Base-by-base conservation (phyloP, 192 early-diverging fungal species). In the Linnemannia exigua region DNA sequence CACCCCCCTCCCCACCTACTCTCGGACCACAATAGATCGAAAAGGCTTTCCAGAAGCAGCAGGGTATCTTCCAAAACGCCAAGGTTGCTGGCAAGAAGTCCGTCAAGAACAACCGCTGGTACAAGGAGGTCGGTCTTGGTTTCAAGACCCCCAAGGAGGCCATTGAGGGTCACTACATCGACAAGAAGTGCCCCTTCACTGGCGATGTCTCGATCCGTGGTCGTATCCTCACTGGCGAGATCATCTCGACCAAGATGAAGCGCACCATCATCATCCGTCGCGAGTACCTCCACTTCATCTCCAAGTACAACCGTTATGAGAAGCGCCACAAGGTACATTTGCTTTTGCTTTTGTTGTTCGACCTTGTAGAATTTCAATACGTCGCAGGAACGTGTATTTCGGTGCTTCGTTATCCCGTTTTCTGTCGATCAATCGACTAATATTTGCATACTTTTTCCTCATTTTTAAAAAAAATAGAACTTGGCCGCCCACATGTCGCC, bases 251-350 rank as follows among this genome's bases (percentile, higher is more conserved):
- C 93, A 99, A 98, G 95, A 99, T 99, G 98, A 98, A 99, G 93
- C 94, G 97, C 89, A 99, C 98, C 90, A 94, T 99, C 90, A 93
- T 98, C 89, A 92, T 99, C 89, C 97, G 98, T 88, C 94, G 98
- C 89, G 97, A 99, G 91, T 99, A 99, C 96, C 94, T 99, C 80
- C 98, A 99, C 96, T 99, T 95, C 93, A 94, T 99, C 89, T 93
- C 95, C 91, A 99, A 99, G 94, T 99, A 99, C 96, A 96, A 98
- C 94, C 97, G 98, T 96, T 99, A 98, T 92, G 98, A 99, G 95
- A 99, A 98, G 95, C 94, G 98, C 82, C 98, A 99, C 95, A 98
- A 96, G 84, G 82, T 84, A 78, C n/a, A n/a, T n/a, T n/a, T n/a
- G n/a, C n/a, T n/a, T n/a, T n/a, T n/a, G n/a, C n/a, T n/a, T n/a